Conservation (phyloP, 371 early-diverging fungal genomes). For the Rhizopus sp. region DNA sequence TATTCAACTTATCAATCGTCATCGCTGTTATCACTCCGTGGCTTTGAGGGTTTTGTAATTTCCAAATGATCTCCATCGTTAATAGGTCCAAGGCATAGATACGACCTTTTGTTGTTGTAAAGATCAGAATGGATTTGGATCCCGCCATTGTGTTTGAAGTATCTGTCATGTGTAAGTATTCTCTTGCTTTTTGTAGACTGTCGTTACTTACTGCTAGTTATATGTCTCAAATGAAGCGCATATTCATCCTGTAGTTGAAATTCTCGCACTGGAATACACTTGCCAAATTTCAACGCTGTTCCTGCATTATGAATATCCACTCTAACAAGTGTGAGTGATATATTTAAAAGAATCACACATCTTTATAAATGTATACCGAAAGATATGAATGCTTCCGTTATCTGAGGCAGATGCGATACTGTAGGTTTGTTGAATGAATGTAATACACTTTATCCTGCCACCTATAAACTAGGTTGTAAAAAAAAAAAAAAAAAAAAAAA, state of each 20-base stretch:
- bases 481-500: not conserved
- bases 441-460: constrained; percentile 75
- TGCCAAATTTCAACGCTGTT: constrained; percentile 60
- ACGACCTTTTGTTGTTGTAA: constrained; percentile 76
- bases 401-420: constrained; percentile 85
- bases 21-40: constrained; percentile 72
- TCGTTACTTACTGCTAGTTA: constrained; percentile 59
- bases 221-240: constrained; percentile 71
- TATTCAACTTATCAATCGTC: constrained; percentile 62
- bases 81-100: constrained; percentile 79
- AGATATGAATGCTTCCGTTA: constrained; percentile 84
- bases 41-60: constrained; percentile 56
- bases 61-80: constrained; percentile 71
- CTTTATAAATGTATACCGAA: constrained; percentile 53
- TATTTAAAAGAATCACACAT: not conserved
- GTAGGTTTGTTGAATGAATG: constrained; percentile 80
- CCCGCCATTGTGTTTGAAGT: constrained; percentile 58
- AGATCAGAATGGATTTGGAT: constrained; percentile 73
- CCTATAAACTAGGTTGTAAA: constrained; percentile 38
- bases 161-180: constrained; percentile 14
- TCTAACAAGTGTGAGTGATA: constrained; percentile 4
- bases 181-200: not conserved
- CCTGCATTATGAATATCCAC: constrained; percentile 45
- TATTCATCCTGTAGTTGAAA: constrained; percentile 66
- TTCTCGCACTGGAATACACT: constrained; percentile 59